Percentiles rank a stretch among this genome's conserved stretches.
Conservation (phyloP, 2,329 filamentous ascomycete genomes). For the Alternaria tenuissima region DNA sequence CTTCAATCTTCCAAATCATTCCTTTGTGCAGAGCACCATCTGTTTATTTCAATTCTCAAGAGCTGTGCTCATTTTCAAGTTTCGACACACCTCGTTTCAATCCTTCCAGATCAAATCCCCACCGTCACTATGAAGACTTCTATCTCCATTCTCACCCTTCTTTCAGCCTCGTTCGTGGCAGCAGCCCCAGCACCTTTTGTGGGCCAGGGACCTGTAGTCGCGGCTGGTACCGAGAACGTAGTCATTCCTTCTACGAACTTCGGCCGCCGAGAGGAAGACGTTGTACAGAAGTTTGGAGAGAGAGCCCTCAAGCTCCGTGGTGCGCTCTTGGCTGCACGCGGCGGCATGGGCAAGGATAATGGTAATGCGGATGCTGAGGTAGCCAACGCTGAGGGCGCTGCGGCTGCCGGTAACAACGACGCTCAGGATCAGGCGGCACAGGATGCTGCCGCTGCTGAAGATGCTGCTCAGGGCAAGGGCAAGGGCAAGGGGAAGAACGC, state of each 20-base stretch:
- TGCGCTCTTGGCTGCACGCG: conserved; percentile 33
- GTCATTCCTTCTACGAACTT: conserved; percentile 33
- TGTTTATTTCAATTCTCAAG: conserved; percentile 38
- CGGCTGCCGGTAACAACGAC: conserved; percentile 6
- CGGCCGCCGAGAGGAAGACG: conserved; percentile 28
- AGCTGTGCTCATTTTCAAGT: conserved; percentile 48
- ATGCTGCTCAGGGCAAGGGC: conserved; percentile 14
- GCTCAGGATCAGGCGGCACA: conserved; percentile 19
- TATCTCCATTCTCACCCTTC: conserved; percentile 44
- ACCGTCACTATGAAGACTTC: conserved; percentile 47
- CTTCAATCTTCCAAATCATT: conserved; percentile 27
- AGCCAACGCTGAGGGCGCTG: conserved; percentile 9
- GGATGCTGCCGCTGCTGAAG: conserved; percentile 13
- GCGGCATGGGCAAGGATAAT: conserved; percentile 19
- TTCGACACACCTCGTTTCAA: conserved; percentile 37
- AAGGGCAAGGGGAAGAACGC: conserved; percentile 15
- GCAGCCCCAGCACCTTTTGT: conserved; percentile 43
- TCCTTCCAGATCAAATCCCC: conserved; percentile 17
- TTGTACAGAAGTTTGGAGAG: conserved; percentile 37
- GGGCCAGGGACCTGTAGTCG: conserved; percentile 38
- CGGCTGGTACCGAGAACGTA: conserved; percentile 32
- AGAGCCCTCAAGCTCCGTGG: conserved; percentile 38
- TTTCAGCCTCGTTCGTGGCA: conserved; percentile 45
- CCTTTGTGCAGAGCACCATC: conserved; percentile 46
- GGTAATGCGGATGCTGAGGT: conserved; percentile 11